Evolutionary conservation across 1,284 basidiomycete genomes (phyloP).

Genomic region (Sanghuangporus baumii): DNA sequence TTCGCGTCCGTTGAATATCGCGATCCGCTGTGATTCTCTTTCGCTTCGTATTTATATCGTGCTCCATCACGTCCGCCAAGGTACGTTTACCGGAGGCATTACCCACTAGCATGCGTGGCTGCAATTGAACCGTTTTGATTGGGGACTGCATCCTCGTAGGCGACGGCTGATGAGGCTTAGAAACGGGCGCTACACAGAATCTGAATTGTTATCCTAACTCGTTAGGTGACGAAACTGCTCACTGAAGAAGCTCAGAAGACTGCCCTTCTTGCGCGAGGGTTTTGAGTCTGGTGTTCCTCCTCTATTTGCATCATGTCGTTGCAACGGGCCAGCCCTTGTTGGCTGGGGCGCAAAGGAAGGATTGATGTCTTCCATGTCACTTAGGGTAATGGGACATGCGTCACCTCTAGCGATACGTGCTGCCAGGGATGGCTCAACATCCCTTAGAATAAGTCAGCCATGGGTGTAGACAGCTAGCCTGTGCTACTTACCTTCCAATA

Average conservation of each 20-base stretch:
- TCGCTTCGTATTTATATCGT: slow-evolving; percentile 50
- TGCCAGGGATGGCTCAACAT: slow-evolving; percentile 54
- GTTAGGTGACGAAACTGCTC: slow-evolving; percentile 23
- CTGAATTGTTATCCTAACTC: not conserved
- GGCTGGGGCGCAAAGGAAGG: slow-evolving; percentile 56
- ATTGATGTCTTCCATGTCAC: slow-evolving; percentile 78
- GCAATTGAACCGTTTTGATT: not conserved
- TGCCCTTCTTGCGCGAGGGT: slow-evolving; percentile 30
- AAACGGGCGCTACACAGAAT: slow-evolving; percentile 17
- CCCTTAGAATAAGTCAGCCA: slow-evolving; percentile 31
- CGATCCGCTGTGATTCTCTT: slow-evolving; percentile 31
- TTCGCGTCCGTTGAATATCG: slow-evolving; percentile 12
- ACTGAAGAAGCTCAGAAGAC: slow-evolving; percentile 63
- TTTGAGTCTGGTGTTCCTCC: slow-evolving; percentile 33
- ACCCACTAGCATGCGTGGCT: slow-evolving; percentile 34
- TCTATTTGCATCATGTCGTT: slow-evolving; percentile 27
- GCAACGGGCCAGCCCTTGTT: slow-evolving; percentile 33
- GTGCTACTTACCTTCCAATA: slow-evolving; percentile 63
- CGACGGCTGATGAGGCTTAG: slow-evolving; percentile 29
- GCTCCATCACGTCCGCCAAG: slow-evolving; percentile 61
- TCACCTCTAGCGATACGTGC: slow-evolving; percentile 71
- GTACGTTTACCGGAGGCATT: slow-evolving; percentile 70
- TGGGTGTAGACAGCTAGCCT: not conserved
- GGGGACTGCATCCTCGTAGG: slow-evolving; percentile 23
- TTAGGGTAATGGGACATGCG: slow-evolving; percentile 68